Evolutionary conservation across 129 eudicot species (phyloP).

Genomic region (Tanacetum coccineum): DNA sequence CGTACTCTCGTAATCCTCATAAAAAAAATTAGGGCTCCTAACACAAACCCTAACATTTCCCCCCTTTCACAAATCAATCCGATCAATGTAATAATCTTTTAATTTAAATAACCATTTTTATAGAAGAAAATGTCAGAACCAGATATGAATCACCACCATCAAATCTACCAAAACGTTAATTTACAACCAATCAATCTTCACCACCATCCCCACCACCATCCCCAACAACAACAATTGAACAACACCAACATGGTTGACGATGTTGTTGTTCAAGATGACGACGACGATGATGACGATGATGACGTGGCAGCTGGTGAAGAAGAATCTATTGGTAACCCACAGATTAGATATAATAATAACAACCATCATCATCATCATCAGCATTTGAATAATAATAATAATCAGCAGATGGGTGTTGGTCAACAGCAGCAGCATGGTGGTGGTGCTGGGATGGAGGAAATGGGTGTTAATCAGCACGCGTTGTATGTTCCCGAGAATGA

Average conservation of each 20-base stretch:
- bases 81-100: background rate
- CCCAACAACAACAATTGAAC: conserved; percentile 20
- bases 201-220: conserved; percentile 33
- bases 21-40: conserved; percentile 29
- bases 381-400: conserved; percentile 11
- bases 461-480: conserved; percentile 32
- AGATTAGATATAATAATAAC: conserved; percentile 33
- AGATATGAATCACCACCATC: conserved; percentile 24
- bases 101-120: too few relatives aligned
- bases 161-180: conserved; percentile 15
- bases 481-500: conserved; percentile 42
- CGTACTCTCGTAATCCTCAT: conserved; percentile 17
- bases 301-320: conserved; percentile 43
- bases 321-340: conserved; percentile 54
- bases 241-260: conserved; percentile 33
- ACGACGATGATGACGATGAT: conserved; percentile 40
- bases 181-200: conserved; percentile 32
- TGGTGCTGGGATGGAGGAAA: conserved; percentile 35
- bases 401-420: too few relatives aligned
- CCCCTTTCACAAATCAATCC: conserved; percentile 1
- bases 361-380: conserved; percentile 40
- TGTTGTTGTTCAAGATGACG: conserved; percentile 48
- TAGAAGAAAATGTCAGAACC: conserved; percentile 39
- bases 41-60: background rate
- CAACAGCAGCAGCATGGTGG: background rate